phyloP scores from a whole-genome alignment of 2,329 filamentous ascomycete species.

The Pezicula neosporulosa region DNA sequence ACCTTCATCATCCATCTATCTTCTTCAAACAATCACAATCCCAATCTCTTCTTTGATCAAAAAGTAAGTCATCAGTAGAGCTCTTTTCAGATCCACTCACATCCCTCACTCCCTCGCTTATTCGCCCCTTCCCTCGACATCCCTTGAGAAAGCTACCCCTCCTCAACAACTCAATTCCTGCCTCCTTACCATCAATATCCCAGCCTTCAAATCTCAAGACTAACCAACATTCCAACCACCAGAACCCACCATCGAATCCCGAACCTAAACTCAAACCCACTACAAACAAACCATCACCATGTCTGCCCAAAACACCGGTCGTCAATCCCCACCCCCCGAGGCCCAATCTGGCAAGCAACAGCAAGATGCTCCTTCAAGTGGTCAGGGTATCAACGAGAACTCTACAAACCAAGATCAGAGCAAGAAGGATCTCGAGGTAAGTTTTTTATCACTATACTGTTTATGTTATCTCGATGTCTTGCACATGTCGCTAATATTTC shows the following conservation, averaged over 20 bases:
- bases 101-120: neutral
- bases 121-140: neutral
- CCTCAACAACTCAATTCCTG: slow-evolving; percentile 2
- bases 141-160: neutral
- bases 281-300: slow-evolving; percentile 14
- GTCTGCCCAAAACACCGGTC: slow-evolving; percentile 57
- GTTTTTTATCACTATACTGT: slow-evolving; percentile 5
- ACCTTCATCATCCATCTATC: neutral
- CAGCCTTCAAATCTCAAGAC: neutral
- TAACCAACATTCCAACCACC: neutral
- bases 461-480: too few species aligned
- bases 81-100: too few species aligned
- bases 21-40: too few species aligned
- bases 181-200: too few species aligned
- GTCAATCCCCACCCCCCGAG: slow-evolving; percentile 76
- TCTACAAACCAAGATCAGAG: slow-evolving; percentile 46
- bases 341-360: slow-evolving; percentile 62
- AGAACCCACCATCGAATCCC: neutral
- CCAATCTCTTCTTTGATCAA: neutral
- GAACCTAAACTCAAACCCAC: neutral
- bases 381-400: slow-evolving; percentile 54
- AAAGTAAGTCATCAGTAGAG: too few species aligned
- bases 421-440: slow-evolving; percentile 47
- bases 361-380: slow-evolving; percentile 51
- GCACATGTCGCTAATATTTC: neutral